Evolutionary conservation across 495 filamentous ascomycete genomes (phyloP).

Genomic region (Aspergillus conjunctus): DNA sequence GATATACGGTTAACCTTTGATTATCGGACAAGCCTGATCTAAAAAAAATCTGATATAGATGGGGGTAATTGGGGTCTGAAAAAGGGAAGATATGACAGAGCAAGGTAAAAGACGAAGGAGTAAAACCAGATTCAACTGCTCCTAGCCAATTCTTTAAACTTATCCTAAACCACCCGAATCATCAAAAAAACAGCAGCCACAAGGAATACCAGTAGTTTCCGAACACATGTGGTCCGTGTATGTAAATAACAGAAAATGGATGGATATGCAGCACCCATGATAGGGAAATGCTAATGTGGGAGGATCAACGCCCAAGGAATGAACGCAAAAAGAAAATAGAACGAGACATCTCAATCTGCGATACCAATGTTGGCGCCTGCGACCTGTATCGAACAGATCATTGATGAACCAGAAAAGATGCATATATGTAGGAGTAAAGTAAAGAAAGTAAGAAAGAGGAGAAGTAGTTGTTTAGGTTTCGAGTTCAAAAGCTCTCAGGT

Average conservation of each 20-base stretch:
- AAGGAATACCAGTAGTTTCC: not conserved
- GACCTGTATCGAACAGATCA: slow-evolving; percentile 36
- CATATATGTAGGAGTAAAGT: slow-evolving; percentile 23
- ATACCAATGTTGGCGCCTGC: slow-evolving; percentile 33
- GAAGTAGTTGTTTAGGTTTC: not conserved
- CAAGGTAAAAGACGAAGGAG: slow-evolving; percentile 3
- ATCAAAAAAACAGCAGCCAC: slow-evolving; percentile 9
- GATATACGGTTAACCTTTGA: not conserved
- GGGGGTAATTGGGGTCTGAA: slow-evolving; percentile 3
- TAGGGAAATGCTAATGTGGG: slow-evolving; percentile 16
- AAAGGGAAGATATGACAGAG: not conserved
- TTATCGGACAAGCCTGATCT: not conserved
- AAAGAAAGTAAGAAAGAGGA: slow-evolving; percentile 4
- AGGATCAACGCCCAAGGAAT: slow-evolving; percentile 18
- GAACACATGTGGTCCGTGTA: slow-evolving; percentile 16
- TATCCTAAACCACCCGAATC: slow-evolving; percentile 5
- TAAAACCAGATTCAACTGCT: slow-evolving; percentile 17
- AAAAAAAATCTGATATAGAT: not conserved
- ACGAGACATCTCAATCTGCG: slow-evolving; percentile 25
- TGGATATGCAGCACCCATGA: slow-evolving; percentile 13
- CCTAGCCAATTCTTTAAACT: slow-evolving; percentile 10
- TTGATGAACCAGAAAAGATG: slow-evolving; percentile 18
- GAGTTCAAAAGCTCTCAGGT: slow-evolving; percentile 8
- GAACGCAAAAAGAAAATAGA: slow-evolving; percentile 17
- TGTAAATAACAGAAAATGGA: slow-evolving; percentile 10